A percentile compares a stretch with the other conserved stretches of the same genome.
Evolutionary conservation across 331 rosid genomes (phyloP).

Genomic region (Stylosanthes scabra): DNA sequence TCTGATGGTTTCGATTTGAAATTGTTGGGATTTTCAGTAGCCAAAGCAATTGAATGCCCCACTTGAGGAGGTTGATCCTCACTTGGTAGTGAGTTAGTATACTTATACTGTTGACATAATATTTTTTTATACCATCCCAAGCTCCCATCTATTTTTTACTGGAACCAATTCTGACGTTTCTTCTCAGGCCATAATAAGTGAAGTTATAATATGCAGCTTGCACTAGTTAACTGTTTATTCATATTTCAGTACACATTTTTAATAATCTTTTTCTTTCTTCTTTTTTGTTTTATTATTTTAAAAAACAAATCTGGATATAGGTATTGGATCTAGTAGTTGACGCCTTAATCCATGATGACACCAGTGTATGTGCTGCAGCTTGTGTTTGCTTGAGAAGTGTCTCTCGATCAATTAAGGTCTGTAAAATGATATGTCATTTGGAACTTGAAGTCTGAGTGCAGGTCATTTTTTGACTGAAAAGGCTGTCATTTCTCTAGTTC

Average conservation of each 20-base stretch:
- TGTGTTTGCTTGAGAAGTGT: no score
- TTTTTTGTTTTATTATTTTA: no score
- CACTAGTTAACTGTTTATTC: not conserved
- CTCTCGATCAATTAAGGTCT: no score
- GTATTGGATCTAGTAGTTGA: no score
- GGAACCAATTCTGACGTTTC: constrained; percentile 4
- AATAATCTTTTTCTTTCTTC: constrained; percentile 1
- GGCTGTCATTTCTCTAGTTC: constrained; percentile 69
- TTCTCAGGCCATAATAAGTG: constrained; percentile 26
- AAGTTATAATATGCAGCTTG: constrained; percentile 24
- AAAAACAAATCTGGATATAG: no score
- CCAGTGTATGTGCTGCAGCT: no score
- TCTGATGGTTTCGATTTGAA: no score
- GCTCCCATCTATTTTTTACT: constrained; percentile 7
- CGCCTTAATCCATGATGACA: no score
- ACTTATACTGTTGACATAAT: constrained; percentile 6
- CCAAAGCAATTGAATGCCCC: no score
- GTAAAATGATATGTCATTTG: no score
- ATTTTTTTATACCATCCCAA: constrained; percentile 8
- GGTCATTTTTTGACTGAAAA: constrained; percentile 64
- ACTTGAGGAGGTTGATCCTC: no score
- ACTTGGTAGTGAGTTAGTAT: constrained; percentile 13
- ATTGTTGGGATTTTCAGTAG: no score
- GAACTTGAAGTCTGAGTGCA: not conserved
- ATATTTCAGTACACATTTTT: constrained; percentile 19